phyloP scores from a whole-genome alignment of 176 grass and related monocot species.

The Guadua angustifolia region DNA sequence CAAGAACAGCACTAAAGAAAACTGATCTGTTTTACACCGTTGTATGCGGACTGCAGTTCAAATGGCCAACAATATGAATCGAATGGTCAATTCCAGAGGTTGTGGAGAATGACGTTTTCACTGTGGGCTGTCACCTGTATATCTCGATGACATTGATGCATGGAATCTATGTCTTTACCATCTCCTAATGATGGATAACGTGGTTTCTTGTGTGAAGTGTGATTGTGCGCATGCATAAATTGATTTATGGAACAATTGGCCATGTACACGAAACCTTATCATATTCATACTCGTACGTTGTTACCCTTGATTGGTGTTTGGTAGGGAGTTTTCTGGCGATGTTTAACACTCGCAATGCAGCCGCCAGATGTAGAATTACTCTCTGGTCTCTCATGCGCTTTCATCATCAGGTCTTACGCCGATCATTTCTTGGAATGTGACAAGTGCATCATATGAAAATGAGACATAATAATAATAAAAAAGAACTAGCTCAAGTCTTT shows the following conservation, averaged over 20 bases:
- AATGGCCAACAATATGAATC: not conserved
- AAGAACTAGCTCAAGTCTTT: not conserved
- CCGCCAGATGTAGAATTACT: not conserved
- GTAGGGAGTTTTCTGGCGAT: not conserved
- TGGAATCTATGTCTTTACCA: not conserved
- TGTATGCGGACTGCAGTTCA: not conserved
- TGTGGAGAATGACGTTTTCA: not conserved
- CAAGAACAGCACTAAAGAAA: constrained; percentile 73
- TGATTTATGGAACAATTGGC: not conserved
- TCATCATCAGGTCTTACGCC: not conserved
- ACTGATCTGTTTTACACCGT: constrained; percentile 33
- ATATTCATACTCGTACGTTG: not conserved
- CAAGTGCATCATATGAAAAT: not conserved
- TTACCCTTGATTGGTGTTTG: not conserved
- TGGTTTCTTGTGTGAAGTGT: not conserved
- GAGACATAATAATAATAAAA: not conserved
- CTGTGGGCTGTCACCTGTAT: not conserved
- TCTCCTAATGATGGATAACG: not conserved
- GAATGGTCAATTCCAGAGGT: not conserved
- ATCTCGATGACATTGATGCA: not conserved
- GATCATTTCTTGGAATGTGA: not conserved
- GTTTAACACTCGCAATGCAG: not conserved
- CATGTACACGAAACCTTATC: not conserved
- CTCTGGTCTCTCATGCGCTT: not conserved
- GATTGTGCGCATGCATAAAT: not conserved